Percentiles rank a stretch among this genome's conserved stretches.
Conservation (phyloP, 129 eudicot genomes). For the Kitagawia praeruptora region DNA sequence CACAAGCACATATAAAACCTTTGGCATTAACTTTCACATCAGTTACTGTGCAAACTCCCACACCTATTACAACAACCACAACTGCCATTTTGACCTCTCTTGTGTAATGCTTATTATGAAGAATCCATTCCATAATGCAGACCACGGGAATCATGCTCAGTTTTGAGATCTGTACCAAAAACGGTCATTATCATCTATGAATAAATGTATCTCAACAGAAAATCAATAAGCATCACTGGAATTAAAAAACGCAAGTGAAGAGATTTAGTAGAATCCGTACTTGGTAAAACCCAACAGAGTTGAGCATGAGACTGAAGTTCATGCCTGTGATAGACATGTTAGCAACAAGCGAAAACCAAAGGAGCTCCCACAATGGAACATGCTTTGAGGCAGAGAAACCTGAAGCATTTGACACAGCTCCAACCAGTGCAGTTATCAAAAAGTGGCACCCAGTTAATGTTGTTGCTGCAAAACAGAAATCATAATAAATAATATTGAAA, state of each 20-base stretch:
- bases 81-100: slow-evolving; percentile 43
- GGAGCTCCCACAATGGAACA: slow-evolving; percentile 53
- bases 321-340: slow-evolving; percentile 57
- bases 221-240: not conserved
- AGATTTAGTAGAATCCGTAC: not conserved
- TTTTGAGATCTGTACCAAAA: slow-evolving; percentile 41
- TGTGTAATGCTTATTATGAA: slow-evolving; percentile 39
- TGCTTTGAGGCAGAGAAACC: slow-evolving; percentile 49
- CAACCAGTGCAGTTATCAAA: slow-evolving; percentile 50
- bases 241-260: not conserved
- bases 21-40: slow-evolving; percentile 56
- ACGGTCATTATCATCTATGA: not conserved
- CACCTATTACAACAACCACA: slow-evolving; percentile 53
- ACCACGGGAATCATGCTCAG: slow-evolving; percentile 67
- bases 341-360: slow-evolving; percentile 60
- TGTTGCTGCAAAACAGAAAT: not conserved
- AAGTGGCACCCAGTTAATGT: slow-evolving; percentile 56
- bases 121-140: slow-evolving; percentile 50
- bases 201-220: not conserved
- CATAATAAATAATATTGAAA: too few species aligned
- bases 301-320: slow-evolving; percentile 59
- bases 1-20: slow-evolving; percentile 48
- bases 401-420: slow-evolving; percentile 41
- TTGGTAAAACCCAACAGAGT: slow-evolving; percentile 62
- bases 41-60: slow-evolving; percentile 66